Evolutionary conservation across 192 early-diverging fungal species (phyloP), one percentile per base, ranked within the genome.

Genomic region (Jimgerdemannia lactiflua): DNA sequence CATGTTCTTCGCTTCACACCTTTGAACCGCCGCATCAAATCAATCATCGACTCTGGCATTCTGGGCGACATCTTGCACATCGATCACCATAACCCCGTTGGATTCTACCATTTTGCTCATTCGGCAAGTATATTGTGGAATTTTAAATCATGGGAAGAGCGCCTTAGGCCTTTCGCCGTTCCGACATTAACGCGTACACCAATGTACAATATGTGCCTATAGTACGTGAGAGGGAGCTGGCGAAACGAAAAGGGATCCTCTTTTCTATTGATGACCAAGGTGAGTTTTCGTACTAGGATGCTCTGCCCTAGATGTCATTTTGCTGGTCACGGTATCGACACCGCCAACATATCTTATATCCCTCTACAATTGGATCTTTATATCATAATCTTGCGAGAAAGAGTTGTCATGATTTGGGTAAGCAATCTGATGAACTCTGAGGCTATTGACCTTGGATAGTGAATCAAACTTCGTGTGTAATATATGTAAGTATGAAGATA

Each of bases 101-200:
- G 91, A 2, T 88, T 83, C 78, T 91, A 81, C 75, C 91, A 92
- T 71, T 91, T 90, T 82, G 88, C 89, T 3, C 91, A 92, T 68
- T 88, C 88, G 54, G 76, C 73, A 67, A 76, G 78, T 43, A 7
- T 29, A 29, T 29, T 29, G 1, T 29, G 29, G 29, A 29, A 29
- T 29, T 0, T 29, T 29, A 29, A 1, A 29, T 29, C 1, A 29
- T 29, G 29, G 29, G 29, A 29, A 29, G 29, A 29, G 29, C 29
- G 29, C 29, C 29, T 29, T 29, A 29, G 29, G 29, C 1, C 29
- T 29, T 29, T 29, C 29, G 29, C 29, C 29, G 29, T 29, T 29
- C 29, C 29, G 29, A 29, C 29, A 29, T 29, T 29, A 29, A 29
- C 29, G 29, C 29, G 29, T 29, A 0, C 29, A 29, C 29, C 29